These are phyloP conservation scores for Psidium guajava DNA, from an alignment of 345 rosid genomes.

Conservation along the genomic window DNA sequence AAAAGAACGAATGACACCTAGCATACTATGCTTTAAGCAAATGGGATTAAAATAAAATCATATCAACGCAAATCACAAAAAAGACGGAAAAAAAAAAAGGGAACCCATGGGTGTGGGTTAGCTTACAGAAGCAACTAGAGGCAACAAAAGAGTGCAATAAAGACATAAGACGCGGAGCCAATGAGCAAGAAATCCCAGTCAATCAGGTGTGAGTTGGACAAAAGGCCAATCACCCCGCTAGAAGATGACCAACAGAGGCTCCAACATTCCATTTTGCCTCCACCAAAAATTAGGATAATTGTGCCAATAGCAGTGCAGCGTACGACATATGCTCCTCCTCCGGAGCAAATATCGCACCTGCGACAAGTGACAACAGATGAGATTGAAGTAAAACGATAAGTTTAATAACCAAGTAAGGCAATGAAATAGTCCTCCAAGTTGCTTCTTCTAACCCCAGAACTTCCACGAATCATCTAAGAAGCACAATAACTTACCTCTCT, in stretches of 20 bases:
- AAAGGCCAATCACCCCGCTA: constrained; percentile 60
- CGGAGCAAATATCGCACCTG: constrained; percentile 98
- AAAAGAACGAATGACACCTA: background rate
- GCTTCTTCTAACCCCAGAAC: constrained; percentile 11
- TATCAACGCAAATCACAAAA: background rate
- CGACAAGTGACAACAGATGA: constrained; percentile 64
- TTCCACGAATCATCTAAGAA: constrained; percentile 1
- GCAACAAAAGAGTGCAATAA: constrained; percentile 63
- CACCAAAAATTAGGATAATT: constrained; percentile 72
- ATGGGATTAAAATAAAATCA: background rate
- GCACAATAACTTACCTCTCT: constrained; percentile 59
- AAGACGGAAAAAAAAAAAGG: constrained; percentile 1
- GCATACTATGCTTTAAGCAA: background rate
- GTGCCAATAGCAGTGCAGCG: constrained; percentile 81
- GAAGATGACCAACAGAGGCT: constrained; percentile 75
- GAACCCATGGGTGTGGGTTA: constrained; percentile 36
- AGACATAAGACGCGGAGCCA: constrained; percentile 66
- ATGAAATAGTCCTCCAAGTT: constrained; percentile 7
- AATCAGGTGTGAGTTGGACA: constrained; percentile 72
- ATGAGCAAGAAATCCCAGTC: constrained; percentile 57
- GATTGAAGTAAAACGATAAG: constrained; percentile 26
- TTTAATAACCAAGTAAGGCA: constrained; percentile 10
- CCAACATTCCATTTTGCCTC: constrained; percentile 77
- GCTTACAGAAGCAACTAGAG: constrained; percentile 87
- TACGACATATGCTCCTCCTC: constrained; percentile 93